A percentile compares a stretch with the other conserved stretches of the same genome.
phyloP scores from a whole-genome alignment of 2,329 filamentous ascomycete genomes.

The Nemania abortiva region DNA sequence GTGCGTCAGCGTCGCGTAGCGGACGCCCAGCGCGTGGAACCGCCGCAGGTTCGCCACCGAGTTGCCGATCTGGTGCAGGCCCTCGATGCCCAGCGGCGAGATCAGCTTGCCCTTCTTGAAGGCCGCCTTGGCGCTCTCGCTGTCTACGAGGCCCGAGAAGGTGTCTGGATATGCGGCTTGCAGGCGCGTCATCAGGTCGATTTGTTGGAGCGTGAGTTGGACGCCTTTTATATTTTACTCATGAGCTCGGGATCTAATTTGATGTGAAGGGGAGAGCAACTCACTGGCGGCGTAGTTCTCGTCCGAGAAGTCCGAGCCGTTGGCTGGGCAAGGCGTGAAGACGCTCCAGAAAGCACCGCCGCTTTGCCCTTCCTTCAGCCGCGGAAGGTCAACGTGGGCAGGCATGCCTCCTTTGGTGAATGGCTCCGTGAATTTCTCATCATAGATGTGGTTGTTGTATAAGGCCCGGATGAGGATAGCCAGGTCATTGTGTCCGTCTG shows the following conservation, averaged over 20 bases:
- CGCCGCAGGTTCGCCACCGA: constrained; percentile 79
- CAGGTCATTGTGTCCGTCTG: constrained; percentile 92
- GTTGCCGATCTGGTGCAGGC: constrained; percentile 94
- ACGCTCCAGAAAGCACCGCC: constrained; percentile 97
- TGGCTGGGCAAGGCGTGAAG: constrained; percentile 79
- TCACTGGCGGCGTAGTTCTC: constrained; percentile 76
- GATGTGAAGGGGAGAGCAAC: constrained; percentile 42
- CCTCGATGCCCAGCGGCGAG: constrained; percentile 84
- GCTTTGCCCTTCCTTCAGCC: constrained; percentile 76
- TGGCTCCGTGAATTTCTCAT: constrained; percentile 75
- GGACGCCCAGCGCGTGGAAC: constrained; percentile 82
- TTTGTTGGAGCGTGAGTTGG: constrained; percentile 74
- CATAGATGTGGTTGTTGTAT: constrained; percentile 84
- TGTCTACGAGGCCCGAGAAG: constrained; percentile 75
- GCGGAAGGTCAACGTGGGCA: constrained; percentile 82
- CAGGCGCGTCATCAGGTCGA: constrained; percentile 73
- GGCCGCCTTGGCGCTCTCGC: constrained; percentile 70
- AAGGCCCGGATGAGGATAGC: constrained; percentile 75
- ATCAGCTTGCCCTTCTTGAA: constrained; percentile 75
- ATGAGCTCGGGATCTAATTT: constrained; percentile 21
- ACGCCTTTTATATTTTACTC: constrained; percentile 62
- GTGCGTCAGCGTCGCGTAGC: constrained; percentile 90
- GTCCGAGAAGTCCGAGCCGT: constrained; percentile 79
- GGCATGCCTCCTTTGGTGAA: constrained; percentile 78
- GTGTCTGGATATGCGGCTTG: constrained; percentile 59